Evolutionary conservation across 345 rosid genomes (phyloP).

Genomic region (Dovyalis caffra): DNA sequence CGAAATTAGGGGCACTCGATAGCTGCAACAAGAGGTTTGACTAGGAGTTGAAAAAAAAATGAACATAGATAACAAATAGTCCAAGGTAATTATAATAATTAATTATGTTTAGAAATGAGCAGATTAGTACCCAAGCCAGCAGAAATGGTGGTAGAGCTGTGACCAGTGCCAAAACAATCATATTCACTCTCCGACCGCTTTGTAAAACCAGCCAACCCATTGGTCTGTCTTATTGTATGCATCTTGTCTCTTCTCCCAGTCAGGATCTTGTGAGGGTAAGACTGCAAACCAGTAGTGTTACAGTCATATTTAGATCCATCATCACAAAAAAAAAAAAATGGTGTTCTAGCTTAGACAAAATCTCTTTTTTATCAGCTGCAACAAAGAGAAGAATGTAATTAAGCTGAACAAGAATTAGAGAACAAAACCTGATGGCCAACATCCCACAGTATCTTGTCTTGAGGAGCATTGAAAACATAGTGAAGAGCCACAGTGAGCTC

Average conservation of each 20-base stretch:
- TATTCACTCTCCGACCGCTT: conserved; percentile 89
- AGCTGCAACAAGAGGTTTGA: not conserved
- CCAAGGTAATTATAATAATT: not conserved
- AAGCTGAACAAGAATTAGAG: not conserved
- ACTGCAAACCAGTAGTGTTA: conserved; percentile 37
- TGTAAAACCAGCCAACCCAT: conserved; percentile 86
- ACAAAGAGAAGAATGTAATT: not conserved
- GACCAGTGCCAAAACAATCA: conserved; percentile 95
- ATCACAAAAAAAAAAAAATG: not conserved
- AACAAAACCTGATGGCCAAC: conserved; percentile 88
- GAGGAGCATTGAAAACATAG: conserved; percentile 85
- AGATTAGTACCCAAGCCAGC: conserved; percentile 76
- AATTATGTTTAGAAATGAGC: conserved; percentile 1
- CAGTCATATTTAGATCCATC: not conserved
- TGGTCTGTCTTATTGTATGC: conserved; percentile 85
- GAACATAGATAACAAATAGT: not conserved
- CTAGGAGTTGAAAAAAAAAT: not conserved
- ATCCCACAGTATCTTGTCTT: conserved; percentile 91
- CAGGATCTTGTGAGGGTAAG: conserved; percentile 94
- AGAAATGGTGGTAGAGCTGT: conserved; percentile 91
- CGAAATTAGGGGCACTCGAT: not conserved
- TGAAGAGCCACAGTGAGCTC: conserved; percentile 99
- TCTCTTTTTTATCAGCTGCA: not conserved
- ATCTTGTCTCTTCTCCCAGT: conserved; percentile 93
- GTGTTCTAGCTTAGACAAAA: not conserved